Evolutionary conservation across 352 stramenopile species (phyloP), one percentile per base, ranked within the genome.

Genomic region (Phytophthora pistaciae): DNA sequence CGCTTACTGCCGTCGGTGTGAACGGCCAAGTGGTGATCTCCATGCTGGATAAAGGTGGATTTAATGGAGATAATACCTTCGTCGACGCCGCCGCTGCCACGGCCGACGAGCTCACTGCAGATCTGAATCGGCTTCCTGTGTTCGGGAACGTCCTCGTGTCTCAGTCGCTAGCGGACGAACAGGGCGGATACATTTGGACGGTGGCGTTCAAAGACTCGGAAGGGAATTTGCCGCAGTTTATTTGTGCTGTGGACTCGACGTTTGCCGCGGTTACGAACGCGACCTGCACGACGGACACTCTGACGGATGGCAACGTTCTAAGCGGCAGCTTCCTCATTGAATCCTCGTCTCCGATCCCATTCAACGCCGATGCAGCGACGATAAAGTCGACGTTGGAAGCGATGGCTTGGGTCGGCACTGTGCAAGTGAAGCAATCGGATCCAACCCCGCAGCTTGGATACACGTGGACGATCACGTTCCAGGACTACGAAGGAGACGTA

Each of bases 181-280:
- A 94, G 44, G 89, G 87, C 14, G 89, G 89, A 6, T 92, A 82
- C 57, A 77, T 92, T 42, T 96, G 89, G 89, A 96, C 87, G 0
- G 71, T 95, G 1, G 88, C 82, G 5, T 95, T 94, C 52, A 78
- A 88, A 25, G 79, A 93, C 53, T 87, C 78, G 1, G 65, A 90
- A 58, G 88, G 85, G 0, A 81, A 94, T 46, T 14, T 95, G 18
- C 87, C 87, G 8, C 84, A 91, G 64, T 94, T 94, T 27, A 91
- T 95, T 31, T 95, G 88, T 40, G 81, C 79, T 0, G 72, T 83
- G 1, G 84, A 94, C 13, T 42, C 36, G 10, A 42, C 36, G 11
- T 42, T 42, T 42, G 36, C 36, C 11, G 36, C 36, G 4, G 36
- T 42, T 5, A 42, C 36, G 10, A 42, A 42, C 11, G 36, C 36